Evolutionary conservation across 805 yeast genomes (phyloP).

Genomic region (Ogataea neopini): DNA sequence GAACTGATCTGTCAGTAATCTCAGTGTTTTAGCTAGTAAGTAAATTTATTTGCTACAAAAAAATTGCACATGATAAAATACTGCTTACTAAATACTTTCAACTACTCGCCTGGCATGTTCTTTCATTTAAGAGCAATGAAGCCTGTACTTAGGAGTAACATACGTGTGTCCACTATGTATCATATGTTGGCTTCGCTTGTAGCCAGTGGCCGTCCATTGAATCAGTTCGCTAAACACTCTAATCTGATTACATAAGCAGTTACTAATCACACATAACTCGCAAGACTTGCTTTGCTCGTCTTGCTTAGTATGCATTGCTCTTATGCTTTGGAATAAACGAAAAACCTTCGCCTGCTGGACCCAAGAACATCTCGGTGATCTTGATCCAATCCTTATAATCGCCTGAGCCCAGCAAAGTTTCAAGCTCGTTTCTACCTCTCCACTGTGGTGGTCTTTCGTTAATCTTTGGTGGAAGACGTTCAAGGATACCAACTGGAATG

Average conservation of each 20-base stretch:
- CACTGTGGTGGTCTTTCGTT: slow-evolving; percentile 94
- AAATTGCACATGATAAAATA: background rate
- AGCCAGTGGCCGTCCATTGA: too few species aligned
- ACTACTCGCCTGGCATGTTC: too few species aligned
- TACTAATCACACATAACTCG: too few species aligned
- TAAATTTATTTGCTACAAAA: background rate
- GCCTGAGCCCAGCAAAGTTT: slow-evolving; percentile 80
- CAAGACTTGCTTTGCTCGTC: background rate
- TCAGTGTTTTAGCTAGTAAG: too few species aligned
- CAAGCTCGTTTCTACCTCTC: slow-evolving; percentile 91
- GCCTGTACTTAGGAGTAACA: too few species aligned
- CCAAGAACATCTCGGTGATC: slow-evolving; percentile 91
- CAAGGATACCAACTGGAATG: slow-evolving; percentile 91
- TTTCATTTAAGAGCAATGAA: too few species aligned
- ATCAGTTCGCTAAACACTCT: too few species aligned
- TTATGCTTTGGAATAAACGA: slow-evolving; percentile 92
- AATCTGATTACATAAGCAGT: too few species aligned
- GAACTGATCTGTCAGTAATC: too few species aligned
- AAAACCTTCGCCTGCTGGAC: slow-evolving; percentile 75
- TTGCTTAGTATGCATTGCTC: slow-evolving; percentile 66
- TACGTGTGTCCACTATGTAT: too few species aligned
- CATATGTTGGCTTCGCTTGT: too few species aligned
- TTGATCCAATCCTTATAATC: slow-evolving; percentile 96
- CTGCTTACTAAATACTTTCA: too few species aligned
- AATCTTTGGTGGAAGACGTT: slow-evolving; percentile 80